phyloP scores from a whole-genome alignment of 139 green algal genomes.

The Mychonastes homosphaera region DNA sequence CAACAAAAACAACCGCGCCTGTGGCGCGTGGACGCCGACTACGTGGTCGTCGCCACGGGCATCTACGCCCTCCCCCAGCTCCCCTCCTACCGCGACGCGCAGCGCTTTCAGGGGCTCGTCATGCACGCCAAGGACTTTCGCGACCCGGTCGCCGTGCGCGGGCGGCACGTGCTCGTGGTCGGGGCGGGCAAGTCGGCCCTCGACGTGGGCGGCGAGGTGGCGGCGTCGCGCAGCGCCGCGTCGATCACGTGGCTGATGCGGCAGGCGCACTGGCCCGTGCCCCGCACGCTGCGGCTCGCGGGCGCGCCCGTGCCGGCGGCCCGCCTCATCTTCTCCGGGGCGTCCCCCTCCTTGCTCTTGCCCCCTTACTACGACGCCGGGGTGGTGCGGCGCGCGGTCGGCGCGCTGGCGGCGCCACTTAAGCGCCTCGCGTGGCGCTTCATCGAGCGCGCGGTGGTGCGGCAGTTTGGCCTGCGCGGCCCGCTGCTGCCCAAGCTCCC shows the following conservation, averaged over 20 bases:
- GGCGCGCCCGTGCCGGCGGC: not conserved
- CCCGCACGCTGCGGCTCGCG: not conserved
- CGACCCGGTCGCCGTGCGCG: not conserved
- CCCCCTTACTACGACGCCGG: constrained; percentile 6
- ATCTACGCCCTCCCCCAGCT: constrained; percentile 17
- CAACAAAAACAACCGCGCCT: too few relatives aligned
- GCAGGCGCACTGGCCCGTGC: constrained; percentile 6
- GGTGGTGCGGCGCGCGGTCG: not conserved
- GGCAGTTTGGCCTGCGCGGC: not conserved
- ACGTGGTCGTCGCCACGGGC: constrained; percentile 14
- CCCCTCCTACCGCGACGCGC: constrained; percentile 10
- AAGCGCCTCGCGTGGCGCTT: not conserved
- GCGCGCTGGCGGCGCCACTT: not conserved
- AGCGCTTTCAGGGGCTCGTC: constrained; percentile 6
- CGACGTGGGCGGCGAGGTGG: constrained; percentile 14
- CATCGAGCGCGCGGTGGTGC: not conserved
- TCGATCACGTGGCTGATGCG: not conserved
- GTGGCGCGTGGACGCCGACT: constrained; percentile 16
- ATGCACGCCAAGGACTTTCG: constrained; percentile 8
- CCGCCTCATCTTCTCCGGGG: not conserved
- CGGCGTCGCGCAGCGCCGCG: not conserved
- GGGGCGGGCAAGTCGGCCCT: constrained; percentile 17
- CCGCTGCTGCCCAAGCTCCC: not conserved
- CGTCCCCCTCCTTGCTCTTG: constrained; percentile 1
- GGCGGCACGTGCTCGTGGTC: constrained; percentile 19